Conservation (phyloP, 176 grass and related monocot species). For the Tillandsia fasciculata region DNA sequence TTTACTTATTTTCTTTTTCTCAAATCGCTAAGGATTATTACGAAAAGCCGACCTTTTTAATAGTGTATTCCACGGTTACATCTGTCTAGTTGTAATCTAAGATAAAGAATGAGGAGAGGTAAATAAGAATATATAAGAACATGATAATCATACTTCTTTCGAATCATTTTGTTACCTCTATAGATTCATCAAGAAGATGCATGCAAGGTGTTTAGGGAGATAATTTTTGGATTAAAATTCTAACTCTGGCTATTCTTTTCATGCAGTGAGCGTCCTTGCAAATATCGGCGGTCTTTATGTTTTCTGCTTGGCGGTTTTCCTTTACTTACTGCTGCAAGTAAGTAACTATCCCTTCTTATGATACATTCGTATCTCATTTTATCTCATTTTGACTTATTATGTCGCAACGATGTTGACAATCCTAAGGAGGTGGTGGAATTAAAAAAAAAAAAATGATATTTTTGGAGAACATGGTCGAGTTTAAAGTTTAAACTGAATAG, state of each 20-base stretch:
- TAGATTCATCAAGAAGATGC: no score
- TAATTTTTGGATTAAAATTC: neutral
- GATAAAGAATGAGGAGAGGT: no score
- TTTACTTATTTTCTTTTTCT: slow-evolving; percentile 1
- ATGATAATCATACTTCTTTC: no score
- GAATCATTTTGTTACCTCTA: no score
- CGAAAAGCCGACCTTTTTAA: neutral
- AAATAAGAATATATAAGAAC: no score
- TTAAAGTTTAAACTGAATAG: neutral
- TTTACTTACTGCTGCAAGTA: slow-evolving; percentile 84
- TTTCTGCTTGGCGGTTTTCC: slow-evolving; percentile 65
- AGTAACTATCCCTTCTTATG: slow-evolving; percentile 15
- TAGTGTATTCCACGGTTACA: no score
- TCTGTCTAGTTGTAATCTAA: no score
- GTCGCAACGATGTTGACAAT: neutral
- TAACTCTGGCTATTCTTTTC: slow-evolving; percentile 2
- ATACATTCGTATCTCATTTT: no score
- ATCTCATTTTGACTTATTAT: neutral
- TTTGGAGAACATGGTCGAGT: neutral
- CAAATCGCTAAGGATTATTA: neutral
- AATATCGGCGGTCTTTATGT: slow-evolving; percentile 88
- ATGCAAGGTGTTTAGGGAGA: no score
- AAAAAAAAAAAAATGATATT: neutral
- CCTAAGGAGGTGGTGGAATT: neutral
- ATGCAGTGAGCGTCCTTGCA: slow-evolving; percentile 81